Base-by-base conservation (phyloP, 139 green algal species). In the Microglena sp. region DNA sequence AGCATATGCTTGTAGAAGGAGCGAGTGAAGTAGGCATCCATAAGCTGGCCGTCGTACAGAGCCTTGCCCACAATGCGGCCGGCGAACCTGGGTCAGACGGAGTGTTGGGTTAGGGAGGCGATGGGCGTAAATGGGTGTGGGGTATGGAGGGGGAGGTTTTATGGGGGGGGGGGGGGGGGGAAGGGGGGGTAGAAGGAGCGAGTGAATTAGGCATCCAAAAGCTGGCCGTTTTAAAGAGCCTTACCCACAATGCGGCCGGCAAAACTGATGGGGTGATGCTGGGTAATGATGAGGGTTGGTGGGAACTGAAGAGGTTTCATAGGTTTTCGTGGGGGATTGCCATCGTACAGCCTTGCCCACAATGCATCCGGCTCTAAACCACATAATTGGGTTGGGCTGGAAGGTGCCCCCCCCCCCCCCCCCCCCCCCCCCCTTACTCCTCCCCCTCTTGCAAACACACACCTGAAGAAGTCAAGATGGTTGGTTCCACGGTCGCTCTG, bases 1-100 rank as follows among this genome's bases (percentile, higher is more conserved):
- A 96, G 88, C 69, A 96, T 87, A 82, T 97, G 91, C 83, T 99
- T 99, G 86, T 99, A 99, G 82, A 99, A 97, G 62, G 85, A 94
- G 61, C 92, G 87, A 22, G 93, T 99, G 86, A 99, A 99, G 82
- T 98, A 89, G 33, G 87, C 92, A 69, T 97, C 91, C 24, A 96
- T 79, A 32, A 90, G 70, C 77, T 93, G 86, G 21, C 87, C 88
- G 67, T 99, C 93, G 53, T 92, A 82, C 72, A 99, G 69, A 3
- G 94, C 94, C 79, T 93, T 93, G 74, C 82, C 87, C 40, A 92
- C 80, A 22, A 93, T 71, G 4, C 85, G 69, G 2, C 87, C 86
- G 33, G 91, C 87, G 57, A 92, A 92, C 50, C 69, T 68, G 24
- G 21, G 6, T 22, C n/a, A n/a, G 60, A 33, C 22, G 4, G 22